Evolutionary conservation across 108 stramenopile genomes (phyloP).

Genomic region (Tribonema minus): DNA sequence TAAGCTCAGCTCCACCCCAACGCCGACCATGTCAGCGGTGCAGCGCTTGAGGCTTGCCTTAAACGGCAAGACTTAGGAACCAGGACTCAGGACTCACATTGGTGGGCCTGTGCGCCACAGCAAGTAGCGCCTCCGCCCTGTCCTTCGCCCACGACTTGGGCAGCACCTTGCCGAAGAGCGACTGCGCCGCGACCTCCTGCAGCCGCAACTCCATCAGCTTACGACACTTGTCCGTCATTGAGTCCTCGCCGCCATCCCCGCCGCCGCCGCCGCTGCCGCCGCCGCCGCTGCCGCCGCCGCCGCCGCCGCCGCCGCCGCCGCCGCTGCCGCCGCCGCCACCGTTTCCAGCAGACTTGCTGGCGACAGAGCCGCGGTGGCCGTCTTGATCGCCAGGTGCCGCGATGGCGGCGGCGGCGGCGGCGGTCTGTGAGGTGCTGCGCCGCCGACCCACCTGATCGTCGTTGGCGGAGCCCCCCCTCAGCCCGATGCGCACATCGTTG

Average conservation of each 20-base stretch:
- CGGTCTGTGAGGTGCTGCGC: not conserved
- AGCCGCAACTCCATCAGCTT: not conserved
- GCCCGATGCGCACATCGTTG: not conserved
- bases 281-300: not conserved
- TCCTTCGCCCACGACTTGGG: not conserved
- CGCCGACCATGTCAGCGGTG: no score
- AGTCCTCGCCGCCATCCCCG: not conserved
- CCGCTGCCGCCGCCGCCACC: not conserved
- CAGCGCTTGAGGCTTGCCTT: no score
- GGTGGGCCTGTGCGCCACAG: not conserved
- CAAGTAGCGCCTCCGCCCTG: not conserved
- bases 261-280: not conserved
- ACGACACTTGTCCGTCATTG: not conserved
- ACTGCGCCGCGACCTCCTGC: not conserved
- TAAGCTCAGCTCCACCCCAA: no score
- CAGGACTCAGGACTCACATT: no score
- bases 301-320: not conserved
- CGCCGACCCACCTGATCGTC: not conserved
- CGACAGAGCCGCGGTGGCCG: not conserved
- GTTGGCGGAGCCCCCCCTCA: not conserved
- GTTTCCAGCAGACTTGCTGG: not conserved
- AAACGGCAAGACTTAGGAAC: no score
- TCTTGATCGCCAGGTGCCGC: not conserved
- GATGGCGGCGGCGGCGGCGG: not conserved
- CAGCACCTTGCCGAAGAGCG: not conserved